phyloP scores from a whole-genome alignment of 345 rosid genomes.

The Brassica carinata region DNA sequence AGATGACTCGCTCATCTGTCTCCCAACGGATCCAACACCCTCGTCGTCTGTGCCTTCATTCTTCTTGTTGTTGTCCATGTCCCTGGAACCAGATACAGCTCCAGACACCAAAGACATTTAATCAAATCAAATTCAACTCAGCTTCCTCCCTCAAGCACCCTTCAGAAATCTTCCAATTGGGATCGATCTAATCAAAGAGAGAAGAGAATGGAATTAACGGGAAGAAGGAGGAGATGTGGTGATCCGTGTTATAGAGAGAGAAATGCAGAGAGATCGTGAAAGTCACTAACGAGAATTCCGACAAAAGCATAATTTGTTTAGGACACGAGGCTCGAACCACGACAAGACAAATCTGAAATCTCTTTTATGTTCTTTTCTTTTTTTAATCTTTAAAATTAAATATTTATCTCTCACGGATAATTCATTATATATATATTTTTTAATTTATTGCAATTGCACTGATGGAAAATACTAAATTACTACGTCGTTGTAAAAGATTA shows the following conservation, averaged over 20 bases:
- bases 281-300: conserved; percentile 34
- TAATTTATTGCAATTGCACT: no score
- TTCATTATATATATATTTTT: no score
- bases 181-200: conserved; percentile 11
- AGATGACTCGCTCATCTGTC: conserved; percentile 53
- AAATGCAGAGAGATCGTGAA: conserved; percentile 32
- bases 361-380: neutral
- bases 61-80: conserved; percentile 53
- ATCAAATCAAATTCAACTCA: neutral
- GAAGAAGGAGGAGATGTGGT: conserved; percentile 49
- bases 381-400: neutral
- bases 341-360: conserved; percentile 24
- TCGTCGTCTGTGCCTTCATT: conserved; percentile 34
- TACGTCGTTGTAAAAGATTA: no score
- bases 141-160: neutral
- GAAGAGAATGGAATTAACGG: neutral
- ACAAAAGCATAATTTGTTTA: conserved; percentile 15
- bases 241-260: conserved; percentile 54
- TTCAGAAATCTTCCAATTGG: neutral
- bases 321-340: conserved; percentile 33
- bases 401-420: no score
- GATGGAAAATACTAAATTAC: no score
- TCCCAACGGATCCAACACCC: conserved; percentile 40
- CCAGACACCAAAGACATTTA: conserved; percentile 58
- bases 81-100: conserved; percentile 51